Conservation (phyloP, 2,329 filamentous ascomycete genomes). For the Penicillium expansum region DNA sequence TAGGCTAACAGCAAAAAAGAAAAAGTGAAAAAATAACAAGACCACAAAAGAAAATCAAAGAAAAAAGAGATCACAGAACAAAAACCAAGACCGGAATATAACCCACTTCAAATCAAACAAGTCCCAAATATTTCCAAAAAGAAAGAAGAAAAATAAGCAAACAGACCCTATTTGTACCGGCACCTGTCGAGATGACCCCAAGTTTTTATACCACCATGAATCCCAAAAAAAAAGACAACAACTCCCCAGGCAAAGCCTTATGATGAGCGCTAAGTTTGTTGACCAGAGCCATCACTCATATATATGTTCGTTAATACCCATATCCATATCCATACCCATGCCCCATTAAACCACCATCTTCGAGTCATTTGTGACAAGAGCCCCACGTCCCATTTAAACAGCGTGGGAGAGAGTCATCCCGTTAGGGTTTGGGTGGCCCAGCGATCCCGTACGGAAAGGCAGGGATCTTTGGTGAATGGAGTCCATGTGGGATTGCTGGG, state of each 20-base stretch:
- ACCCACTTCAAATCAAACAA: not conserved
- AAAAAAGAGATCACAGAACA: too few species aligned
- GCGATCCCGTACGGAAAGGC: constrained; percentile 34
- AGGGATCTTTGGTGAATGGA: constrained; percentile 17
- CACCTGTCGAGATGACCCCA: constrained; percentile 8
- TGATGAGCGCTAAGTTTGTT: constrained; percentile 19
- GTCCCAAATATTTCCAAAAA: constrained; percentile 13
- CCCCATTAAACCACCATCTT: not conserved
- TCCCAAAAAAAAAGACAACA: constrained; percentile 6
- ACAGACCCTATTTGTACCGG: constrained; percentile 14
- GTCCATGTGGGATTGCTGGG: constrained; percentile 10
- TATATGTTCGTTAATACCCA: constrained; percentile 24
- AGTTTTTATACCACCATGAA: constrained; percentile 26
- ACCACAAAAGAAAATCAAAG: not conserved
- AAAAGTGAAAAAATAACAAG: constrained; percentile 11
- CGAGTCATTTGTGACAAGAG: not conserved
- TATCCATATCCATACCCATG: constrained; percentile 1
- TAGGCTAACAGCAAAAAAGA: constrained; percentile 5
- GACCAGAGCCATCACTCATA: constrained; percentile 28
- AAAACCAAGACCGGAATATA: constrained; percentile 10
- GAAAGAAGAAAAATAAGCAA: not conserved
- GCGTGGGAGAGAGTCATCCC: constrained; percentile 21
- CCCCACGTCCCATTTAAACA: constrained; percentile 15
- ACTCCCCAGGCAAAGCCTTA: constrained; percentile 18
- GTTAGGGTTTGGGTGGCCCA: constrained; percentile 33